Conservation (phyloP, 257 asterid genomes). For the Solanum paucissectum region DNA sequence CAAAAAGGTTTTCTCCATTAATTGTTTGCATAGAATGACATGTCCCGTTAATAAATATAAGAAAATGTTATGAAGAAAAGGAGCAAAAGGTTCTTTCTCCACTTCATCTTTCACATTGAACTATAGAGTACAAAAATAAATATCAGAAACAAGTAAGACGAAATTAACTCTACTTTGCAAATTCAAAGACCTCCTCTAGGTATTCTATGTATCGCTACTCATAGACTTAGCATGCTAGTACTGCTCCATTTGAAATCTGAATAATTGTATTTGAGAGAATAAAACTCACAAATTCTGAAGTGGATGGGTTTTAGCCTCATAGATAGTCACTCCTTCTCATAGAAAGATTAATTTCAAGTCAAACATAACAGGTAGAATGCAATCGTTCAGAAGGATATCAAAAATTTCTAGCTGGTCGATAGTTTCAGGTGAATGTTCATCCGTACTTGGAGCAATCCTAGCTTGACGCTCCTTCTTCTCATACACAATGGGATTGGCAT, state of each 20-base stretch:
- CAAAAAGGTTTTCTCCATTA: not conserved
- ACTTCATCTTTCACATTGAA: not conserved
- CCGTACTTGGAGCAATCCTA: conserved; percentile 38
- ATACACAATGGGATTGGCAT: conserved; percentile 79
- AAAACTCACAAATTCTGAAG: not conserved
- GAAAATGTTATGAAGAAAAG: not conserved
- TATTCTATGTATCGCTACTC: not conserved
- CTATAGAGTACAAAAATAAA: not conserved
- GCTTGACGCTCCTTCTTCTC: conserved; percentile 75
- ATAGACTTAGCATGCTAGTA: not conserved
- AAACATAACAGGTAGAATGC: not conserved
- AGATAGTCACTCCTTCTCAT: not conserved
- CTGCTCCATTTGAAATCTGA: not conserved
- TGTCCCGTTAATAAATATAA: not conserved
- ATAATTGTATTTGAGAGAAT: not conserved
- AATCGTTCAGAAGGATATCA: conserved; percentile 58
- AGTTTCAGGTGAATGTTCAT: conserved; percentile 47
- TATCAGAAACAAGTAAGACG: not conserved
- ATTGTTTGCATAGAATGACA: not conserved
- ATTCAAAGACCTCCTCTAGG: not conserved
- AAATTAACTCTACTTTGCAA: not conserved
- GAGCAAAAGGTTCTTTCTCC: not conserved
- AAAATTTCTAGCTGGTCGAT: conserved; percentile 78
- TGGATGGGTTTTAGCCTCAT: not conserved
- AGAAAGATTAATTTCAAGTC: not conserved